Evolutionary conservation across 2,329 filamentous ascomycete genomes (phyloP).

Genomic region (Exutisphaerella laricina): DNA sequence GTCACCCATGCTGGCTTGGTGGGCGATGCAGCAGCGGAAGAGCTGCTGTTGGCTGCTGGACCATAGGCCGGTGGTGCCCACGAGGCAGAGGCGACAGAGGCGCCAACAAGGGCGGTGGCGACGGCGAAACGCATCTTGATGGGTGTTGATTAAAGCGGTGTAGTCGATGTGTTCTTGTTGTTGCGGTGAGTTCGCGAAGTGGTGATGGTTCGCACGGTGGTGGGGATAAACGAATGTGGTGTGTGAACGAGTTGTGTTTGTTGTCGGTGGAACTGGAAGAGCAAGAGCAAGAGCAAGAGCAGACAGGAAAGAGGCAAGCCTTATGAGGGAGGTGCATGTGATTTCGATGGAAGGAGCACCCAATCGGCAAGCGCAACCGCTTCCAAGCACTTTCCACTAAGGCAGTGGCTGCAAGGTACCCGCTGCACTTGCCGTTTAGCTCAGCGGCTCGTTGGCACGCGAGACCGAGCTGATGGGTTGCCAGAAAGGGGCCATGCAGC

Average conservation of each 20-base stretch:
- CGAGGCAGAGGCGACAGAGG: conserved; percentile 14
- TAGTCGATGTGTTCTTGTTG: not conserved
- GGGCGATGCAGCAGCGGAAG: not conserved
- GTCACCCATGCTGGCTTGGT: conserved; percentile 15
- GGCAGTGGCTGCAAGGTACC: too few species aligned
- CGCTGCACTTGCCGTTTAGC: too few species aligned
- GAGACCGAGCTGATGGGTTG: too few species aligned
- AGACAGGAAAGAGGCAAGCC: conserved; percentile 6
- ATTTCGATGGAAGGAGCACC: not conserved
- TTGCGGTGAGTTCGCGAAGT: conserved; percentile 6
- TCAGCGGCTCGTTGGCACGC: too few species aligned
- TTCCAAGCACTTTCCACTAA: too few species aligned
- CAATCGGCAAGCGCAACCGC: too few species aligned
- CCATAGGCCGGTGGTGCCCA: not conserved
- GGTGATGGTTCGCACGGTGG: conserved; percentile 10
- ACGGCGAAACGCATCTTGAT: conserved; percentile 22
- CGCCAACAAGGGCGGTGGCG: conserved; percentile 17
- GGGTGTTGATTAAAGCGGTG: conserved; percentile 1
- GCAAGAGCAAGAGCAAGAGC: not conserved
- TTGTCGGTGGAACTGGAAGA: conserved; percentile 10
- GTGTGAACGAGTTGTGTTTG: conserved; percentile 9
- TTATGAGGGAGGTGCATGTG: not conserved
- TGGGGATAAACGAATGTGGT: conserved; percentile 18
- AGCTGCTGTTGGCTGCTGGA: conserved; percentile 1
- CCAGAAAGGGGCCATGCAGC: too few species aligned